Evolutionary conservation across 129 eudicot genomes (phyloP).

Genomic region (Flaveria trinervia): DNA sequence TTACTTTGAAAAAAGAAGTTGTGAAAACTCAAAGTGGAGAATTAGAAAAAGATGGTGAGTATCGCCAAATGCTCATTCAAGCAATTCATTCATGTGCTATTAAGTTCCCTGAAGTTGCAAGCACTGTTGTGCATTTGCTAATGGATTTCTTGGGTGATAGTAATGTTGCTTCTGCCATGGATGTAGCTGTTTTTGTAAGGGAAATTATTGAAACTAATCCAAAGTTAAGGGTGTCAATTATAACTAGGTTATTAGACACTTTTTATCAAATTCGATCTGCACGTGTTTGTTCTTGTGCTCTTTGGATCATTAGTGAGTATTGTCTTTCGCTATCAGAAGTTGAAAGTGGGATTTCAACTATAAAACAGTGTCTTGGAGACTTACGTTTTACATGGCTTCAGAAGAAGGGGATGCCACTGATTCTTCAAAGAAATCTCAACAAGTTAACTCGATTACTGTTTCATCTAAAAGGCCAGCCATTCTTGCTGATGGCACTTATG

Average conservation of each 20-base stretch:
- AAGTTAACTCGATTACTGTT: conserved; percentile 70
- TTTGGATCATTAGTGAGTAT: conserved; percentile 97
- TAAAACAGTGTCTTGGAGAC: conserved; percentile 95
- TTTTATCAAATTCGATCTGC: conserved; percentile 98
- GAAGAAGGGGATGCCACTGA: conserved; percentile 77
- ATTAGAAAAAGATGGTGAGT: conserved; percentile 91
- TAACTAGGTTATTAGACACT: conserved; percentile 82
- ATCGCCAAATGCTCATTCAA: conserved; percentile 95
- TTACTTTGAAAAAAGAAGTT: conserved; percentile 87
- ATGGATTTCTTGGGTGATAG: conserved; percentile 99
- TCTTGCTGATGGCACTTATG: conserved; percentile 96
- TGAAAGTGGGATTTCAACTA: conserved; percentile 82
- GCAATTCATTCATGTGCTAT: conserved; percentile 98
- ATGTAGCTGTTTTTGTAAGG: conserved; percentile 88
- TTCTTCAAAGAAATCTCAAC: conserved; percentile 71
- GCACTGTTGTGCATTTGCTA: conserved; percentile 89
- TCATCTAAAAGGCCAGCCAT: conserved; percentile 88
- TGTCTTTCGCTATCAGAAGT: conserved; percentile 96
- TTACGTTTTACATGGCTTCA: conserved; percentile 65
- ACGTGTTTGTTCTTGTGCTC: conserved; percentile 91
- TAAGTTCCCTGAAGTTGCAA: conserved; percentile 94
- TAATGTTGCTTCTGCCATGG: conserved; percentile 94
- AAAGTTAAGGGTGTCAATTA: conserved; percentile 81
- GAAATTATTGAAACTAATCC: conserved; percentile 96
- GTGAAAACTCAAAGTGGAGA: conserved; percentile 94